These are phyloP conservation scores for Phaffomyces thermotolerans DNA, from an alignment of 805 yeast genomes.

Conservation along the genomic window DNA sequence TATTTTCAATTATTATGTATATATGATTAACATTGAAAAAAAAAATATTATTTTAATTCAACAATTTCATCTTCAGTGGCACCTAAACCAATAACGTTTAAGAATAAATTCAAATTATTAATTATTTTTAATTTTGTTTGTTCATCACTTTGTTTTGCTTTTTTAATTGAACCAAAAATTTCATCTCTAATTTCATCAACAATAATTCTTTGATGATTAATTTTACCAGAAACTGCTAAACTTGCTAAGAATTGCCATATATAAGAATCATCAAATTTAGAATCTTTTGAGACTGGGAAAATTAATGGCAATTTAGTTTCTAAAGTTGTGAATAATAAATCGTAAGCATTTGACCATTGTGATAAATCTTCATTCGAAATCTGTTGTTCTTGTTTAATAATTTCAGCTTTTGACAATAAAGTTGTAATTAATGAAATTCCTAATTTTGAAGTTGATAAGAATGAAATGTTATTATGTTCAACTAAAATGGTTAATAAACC, in stretches of 20 bases:
- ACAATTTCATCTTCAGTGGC: constrained; percentile 86
- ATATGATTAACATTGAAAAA: too few species aligned
- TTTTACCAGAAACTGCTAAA: constrained; percentile 81
- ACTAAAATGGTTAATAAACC: constrained; percentile 65
- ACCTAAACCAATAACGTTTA: constrained; percentile 93
- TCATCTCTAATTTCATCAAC: constrained; percentile 93
- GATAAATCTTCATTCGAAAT: constrained; percentile 34
- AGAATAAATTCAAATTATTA: constrained; percentile 79
- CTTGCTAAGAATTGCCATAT: constrained; percentile 98
- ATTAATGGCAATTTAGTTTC: constrained; percentile 71
- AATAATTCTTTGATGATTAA: constrained; percentile 85
- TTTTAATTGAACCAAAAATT: constrained; percentile 79
- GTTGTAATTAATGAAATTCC: constrained; percentile 86
- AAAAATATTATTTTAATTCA: constrained; percentile 43
- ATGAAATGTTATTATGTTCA: constrained; percentile 60
- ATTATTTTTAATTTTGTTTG: constrained; percentile 50
- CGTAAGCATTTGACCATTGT: constrained; percentile 76
- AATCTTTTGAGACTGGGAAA: constrained; percentile 60
- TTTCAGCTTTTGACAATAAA: constrained; percentile 85
- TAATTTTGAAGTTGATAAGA: constrained; percentile 50
- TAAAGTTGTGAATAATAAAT: constrained; percentile 67
- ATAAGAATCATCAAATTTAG: constrained; percentile 33
- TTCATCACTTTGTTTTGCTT: constrained; percentile 48
- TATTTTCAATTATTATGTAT: not conserved
- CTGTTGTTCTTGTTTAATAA: constrained; percentile 76